Percentiles rank a stretch among this genome's conserved stretches.
These are phyloP conservation scores for Platanthera zijinensis DNA, from an alignment of 106 monocot genomes.

Conservation along the genomic window DNA sequence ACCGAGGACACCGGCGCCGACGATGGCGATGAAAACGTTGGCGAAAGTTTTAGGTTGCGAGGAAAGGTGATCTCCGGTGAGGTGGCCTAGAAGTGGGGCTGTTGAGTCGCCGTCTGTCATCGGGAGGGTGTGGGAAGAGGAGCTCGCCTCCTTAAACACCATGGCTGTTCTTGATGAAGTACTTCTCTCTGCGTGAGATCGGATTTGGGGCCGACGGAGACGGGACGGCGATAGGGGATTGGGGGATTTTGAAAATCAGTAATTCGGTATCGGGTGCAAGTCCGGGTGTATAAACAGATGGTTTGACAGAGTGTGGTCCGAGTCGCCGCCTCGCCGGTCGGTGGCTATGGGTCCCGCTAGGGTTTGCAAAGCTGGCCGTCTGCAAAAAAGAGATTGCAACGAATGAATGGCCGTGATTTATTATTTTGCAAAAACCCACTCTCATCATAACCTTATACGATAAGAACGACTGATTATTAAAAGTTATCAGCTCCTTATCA, in stretches of 20 bases:
- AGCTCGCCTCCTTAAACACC: constrained; percentile 18
- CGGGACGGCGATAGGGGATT: neutral
- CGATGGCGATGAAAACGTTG: constrained; percentile 95
- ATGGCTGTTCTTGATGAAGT: neutral
- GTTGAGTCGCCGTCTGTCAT: neutral
- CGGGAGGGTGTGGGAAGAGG: constrained; percentile 12
- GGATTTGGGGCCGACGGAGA: neutral
- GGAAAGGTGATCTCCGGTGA: constrained; percentile 28
- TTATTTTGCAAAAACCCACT: no score
- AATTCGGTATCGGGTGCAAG: neutral
- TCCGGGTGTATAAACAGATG: neutral
- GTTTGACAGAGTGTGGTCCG: neutral
- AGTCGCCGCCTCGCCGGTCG: neutral
- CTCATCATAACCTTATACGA: no score
- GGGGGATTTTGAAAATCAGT: neutral
- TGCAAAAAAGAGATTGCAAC: no score
- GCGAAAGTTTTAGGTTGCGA: constrained; percentile 91
- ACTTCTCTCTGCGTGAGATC: neutral
- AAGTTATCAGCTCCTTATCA: no score
- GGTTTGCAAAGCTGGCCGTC: no score
- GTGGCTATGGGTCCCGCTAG: no score
- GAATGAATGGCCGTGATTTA: no score
- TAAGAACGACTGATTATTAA: no score
- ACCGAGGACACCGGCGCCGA: constrained; percentile 90
- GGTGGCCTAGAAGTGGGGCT: neutral